Percentiles rank a stretch among this genome's conserved stretches.
Evolutionary conservation across 371 early-diverging fungal species (phyloP).

Genomic region (Funneliformis caledonium): DNA sequence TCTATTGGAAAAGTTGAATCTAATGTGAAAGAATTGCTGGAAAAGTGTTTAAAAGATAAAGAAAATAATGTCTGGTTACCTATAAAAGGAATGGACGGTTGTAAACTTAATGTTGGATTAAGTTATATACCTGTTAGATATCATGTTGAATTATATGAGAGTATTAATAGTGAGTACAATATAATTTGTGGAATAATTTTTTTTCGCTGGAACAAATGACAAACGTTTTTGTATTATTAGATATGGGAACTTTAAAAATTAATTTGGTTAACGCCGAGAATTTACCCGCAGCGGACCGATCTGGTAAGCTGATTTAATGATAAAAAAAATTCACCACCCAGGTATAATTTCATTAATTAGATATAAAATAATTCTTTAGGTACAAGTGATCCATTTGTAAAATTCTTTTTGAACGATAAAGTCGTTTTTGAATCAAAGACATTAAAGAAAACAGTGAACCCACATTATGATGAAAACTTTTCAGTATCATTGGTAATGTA

Average conservation of each 20-base stretch:
- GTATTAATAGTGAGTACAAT: conserved; percentile 56
- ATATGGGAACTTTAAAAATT: conserved; percentile 53
- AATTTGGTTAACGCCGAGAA: conserved; percentile 48
- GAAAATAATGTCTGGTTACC: conserved; percentile 41
- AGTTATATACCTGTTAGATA: conserved; percentile 58
- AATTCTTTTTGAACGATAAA: conserved; percentile 75
- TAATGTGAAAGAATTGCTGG: conserved; percentile 44
- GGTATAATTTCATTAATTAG: no score
- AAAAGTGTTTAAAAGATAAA: conserved; percentile 39
- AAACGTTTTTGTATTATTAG: background rate
- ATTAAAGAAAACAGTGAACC: conserved; percentile 80
- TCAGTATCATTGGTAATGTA: conserved; percentile 66
- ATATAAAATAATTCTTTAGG: conserved; percentile 46
- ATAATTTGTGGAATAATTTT: background rate
- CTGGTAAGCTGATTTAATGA: conserved; percentile 3
- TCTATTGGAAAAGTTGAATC: conserved; percentile 45
- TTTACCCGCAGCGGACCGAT: conserved; percentile 54
- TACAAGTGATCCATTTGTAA: conserved; percentile 83
- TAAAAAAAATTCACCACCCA: no score
- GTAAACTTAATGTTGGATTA: conserved; percentile 57
- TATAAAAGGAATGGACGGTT: conserved; percentile 44
- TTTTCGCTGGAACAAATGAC: background rate
- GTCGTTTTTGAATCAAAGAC: conserved; percentile 79
- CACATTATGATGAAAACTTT: conserved; percentile 81
- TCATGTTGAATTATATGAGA: conserved; percentile 56